A percentile compares a stretch with the other conserved stretches of the same genome.
Evolutionary conservation across 2,329 filamentous ascomycete genomes (phyloP).

Genomic region (Zymoseptoria ardabiliae): DNA sequence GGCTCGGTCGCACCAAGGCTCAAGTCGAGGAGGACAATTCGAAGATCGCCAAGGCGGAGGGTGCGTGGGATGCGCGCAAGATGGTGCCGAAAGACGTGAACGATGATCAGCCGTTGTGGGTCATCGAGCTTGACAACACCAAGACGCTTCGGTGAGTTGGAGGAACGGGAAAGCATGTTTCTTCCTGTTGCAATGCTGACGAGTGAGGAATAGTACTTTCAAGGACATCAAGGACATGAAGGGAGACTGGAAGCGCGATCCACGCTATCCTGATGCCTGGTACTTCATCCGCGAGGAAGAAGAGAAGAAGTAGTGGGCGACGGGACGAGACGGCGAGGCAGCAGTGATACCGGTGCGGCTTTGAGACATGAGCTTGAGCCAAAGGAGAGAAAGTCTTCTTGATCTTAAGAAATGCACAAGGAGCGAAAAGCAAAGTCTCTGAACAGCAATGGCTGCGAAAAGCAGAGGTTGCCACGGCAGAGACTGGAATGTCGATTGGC

Average conservation of each 20-base stretch:
- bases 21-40: conserved; percentile 34
- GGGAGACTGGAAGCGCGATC: conserved; percentile 31
- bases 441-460: neutral
- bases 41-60: conserved; percentile 30
- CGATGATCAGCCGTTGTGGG: conserved; percentile 32
- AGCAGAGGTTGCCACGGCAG: neutral
- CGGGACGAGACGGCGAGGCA: neutral
- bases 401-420: neutral
- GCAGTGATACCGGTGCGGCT: neutral
- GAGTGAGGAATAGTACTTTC: conserved; percentile 19
- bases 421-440: conserved; percentile 1
- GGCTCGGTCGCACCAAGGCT: conserved; percentile 31
- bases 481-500: neutral
- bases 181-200: conserved; percentile 2
- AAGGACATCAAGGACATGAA: conserved; percentile 28
- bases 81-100: conserved; percentile 26
- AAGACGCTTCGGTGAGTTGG: conserved; percentile 27
- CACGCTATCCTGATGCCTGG: conserved; percentile 26
- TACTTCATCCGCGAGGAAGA: conserved; percentile 29
- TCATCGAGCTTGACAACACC: conserved; percentile 27
- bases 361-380: neutral
- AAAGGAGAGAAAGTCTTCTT: neutral
- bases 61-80: conserved; percentile 28
- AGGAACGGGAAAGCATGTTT: neutral
- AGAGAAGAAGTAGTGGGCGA: conserved; percentile 14